phyloP scores from a whole-genome alignment of 768 basidiomycete genomes.

The Lyophyllum semitale region DNA sequence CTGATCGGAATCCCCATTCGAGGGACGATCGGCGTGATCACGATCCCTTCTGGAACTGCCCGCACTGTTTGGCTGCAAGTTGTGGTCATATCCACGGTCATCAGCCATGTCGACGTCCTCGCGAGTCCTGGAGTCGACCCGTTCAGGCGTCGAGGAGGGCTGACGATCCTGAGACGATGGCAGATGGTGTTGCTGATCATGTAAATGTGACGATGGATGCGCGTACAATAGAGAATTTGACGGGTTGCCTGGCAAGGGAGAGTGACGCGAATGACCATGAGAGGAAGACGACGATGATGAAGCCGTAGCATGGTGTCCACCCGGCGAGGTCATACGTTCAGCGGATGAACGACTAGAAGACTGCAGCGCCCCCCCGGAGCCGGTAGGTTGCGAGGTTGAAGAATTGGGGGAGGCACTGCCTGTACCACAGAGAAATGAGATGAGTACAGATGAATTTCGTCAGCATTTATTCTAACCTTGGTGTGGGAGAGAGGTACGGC shows the following conservation, averaged over 20 bases:
- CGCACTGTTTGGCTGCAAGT: not conserved
- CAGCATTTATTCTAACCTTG: slow-evolving; percentile 40
- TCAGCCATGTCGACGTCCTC: slow-evolving; percentile 4
- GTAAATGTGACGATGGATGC: slow-evolving; percentile 15
- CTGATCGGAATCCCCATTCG: not conserved
- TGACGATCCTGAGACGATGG: not conserved
- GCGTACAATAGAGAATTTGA: slow-evolving; percentile 19
- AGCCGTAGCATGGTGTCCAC: slow-evolving; percentile 14
- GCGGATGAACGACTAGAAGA: slow-evolving; percentile 8
- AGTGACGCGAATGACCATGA: slow-evolving; percentile 5
- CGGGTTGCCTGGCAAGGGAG: slow-evolving; percentile 13
- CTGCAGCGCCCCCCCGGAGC: not conserved
- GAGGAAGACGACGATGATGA: slow-evolving; percentile 16
- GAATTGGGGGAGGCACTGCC: slow-evolving; percentile 22
- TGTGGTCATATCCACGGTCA: not conserved
- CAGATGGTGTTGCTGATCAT: slow-evolving; percentile 5
- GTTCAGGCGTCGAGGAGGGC: not conserved
- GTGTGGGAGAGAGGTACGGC: slow-evolving; percentile 14
- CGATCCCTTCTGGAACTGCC: slow-evolving; percentile 1
- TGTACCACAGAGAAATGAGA: slow-evolving; percentile 7
- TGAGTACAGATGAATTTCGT: slow-evolving; percentile 4
- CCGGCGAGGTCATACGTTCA: slow-evolving; percentile 21
- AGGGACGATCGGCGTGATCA: not conserved
- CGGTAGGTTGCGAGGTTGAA: slow-evolving; percentile 25
- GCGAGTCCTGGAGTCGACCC: too few relatives aligned